A percentile compares a stretch with the other conserved stretches of the same genome.
Conservation (phyloP, 306 rosid genomes). For the Begonia masoniana region DNA sequence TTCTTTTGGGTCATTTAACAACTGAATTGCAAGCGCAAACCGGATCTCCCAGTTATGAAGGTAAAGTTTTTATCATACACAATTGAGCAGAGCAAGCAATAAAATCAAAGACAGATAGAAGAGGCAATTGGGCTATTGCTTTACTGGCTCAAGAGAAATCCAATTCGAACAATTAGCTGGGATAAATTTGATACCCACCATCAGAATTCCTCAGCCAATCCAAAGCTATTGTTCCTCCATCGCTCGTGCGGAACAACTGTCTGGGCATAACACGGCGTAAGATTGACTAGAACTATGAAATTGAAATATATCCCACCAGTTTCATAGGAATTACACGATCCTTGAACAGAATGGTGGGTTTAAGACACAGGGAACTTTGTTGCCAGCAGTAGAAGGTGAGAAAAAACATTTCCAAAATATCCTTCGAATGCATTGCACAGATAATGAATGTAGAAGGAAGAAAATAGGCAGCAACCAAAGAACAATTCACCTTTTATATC, state of each 20-base stretch:
- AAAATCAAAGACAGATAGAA: background rate
- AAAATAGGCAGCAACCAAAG: no score
- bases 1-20: no score
- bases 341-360: no score
- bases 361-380: no score
- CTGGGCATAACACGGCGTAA: constrained; percentile 18
- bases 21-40: no score
- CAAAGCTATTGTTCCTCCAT: constrained; percentile 68
- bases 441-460: no score
- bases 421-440: no score
- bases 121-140: background rate
- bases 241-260: constrained; percentile 41
- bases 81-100: background rate
- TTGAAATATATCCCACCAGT: no score
- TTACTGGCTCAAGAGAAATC: background rate
- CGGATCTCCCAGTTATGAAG: no score
- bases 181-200: constrained; percentile 26
- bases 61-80: no score
- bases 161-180: constrained; percentile 6
- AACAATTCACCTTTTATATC: constrained; percentile 46
- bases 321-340: no score
- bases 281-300: no score
- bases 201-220: constrained; percentile 47
- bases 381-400: background rate
- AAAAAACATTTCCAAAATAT: background rate